Base-by-base conservation (phyloP, 1,284 basidiomycete genomes). In the Butyriboletus appendiculatus region DNA sequence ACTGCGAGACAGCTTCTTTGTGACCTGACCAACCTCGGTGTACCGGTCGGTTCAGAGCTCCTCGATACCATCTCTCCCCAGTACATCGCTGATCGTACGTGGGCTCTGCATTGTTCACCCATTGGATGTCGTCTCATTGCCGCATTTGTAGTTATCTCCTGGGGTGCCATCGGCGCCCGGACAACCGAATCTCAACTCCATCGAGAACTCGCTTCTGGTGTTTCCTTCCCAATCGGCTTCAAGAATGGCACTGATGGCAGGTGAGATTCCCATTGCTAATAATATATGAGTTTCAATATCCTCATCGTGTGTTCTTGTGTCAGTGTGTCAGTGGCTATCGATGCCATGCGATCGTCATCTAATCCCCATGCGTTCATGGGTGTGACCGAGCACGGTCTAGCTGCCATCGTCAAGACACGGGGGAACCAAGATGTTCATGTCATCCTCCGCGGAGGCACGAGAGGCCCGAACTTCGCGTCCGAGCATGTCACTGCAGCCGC, bases 231-330 rank as follows among this genome's bases (percentile, higher is more conserved):
- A 14, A 90, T 94, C 59, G 92, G 96, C n/a, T 99, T 99, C 88
- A 99, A 99, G 76, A 99, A 99, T 73, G 96, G 96, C 50, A 98
- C 96, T 6, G 96, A 98, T 71, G 96, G 96, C 48, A 90, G 89
- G 86, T 94, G 60, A 66, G 78, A 50, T 46, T 45, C 44, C 38
- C 22, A 26, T 5, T 18, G 33, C 22, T 38, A 48, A 28, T 45
- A 44, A 40, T 18, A 48, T 10, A 11, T 4, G 9, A 12, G 10
- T 5, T 48, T 51, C 24, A 8, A 15, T 38, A 15, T 60, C 6
- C 53, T 66, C 20, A 71, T 50, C 48, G 14, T 41, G 12, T 16
- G 6, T 9, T 44, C 26, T 44, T 12, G 15, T 37, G 14, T 35
- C 40, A 84, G 82, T 56, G 80, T 89, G 33, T 73, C 78, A 0